phyloP scores from a whole-genome alignment of 1,284 basidiomycete species.

The Leccinum angustisporum region DNA sequence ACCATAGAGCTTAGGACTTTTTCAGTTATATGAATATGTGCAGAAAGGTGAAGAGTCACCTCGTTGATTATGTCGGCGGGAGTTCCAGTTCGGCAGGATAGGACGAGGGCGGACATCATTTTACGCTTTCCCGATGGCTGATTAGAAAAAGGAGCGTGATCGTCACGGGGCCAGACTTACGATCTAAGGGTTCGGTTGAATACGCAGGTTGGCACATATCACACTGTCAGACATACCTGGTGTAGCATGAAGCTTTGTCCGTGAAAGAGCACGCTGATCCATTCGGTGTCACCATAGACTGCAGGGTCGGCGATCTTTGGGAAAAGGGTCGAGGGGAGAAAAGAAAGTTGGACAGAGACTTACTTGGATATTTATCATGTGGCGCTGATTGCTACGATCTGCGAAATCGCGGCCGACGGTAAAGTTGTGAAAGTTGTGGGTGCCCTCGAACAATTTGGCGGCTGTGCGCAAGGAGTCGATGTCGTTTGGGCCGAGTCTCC shows the following conservation, averaged over 20 bases:
- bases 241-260: slow-evolving; percentile 99
- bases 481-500: slow-evolving; percentile 59
- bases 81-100: slow-evolving; percentile 75
- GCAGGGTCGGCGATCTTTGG: slow-evolving; percentile 72
- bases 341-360: slow-evolving; percentile 17
- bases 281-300: slow-evolving; percentile 90
- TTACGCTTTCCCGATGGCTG: slow-evolving; percentile 67
- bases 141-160: slow-evolving; percentile 6
- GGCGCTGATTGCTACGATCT: slow-evolving; percentile 79
- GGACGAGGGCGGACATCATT: slow-evolving; percentile 90
- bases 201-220: slow-evolving; percentile 15
- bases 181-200: slow-evolving; percentile 19
- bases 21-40: background rate
- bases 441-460: slow-evolving; percentile 72
- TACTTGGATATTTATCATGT: slow-evolving; percentile 86
- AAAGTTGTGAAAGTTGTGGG: slow-evolving; percentile 97
- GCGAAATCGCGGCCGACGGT: slow-evolving; percentile 86
- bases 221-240: slow-evolving; percentile 54
- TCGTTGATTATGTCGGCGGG: slow-evolving; percentile 74
- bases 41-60: slow-evolving; percentile 37
- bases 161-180: slow-evolving; percentile 16
- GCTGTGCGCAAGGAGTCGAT: slow-evolving; percentile 57
- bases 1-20: slow-evolving; percentile 55
- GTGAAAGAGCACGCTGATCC: slow-evolving; percentile 92
- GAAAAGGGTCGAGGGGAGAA: background rate